Base-by-base conservation (phyloP, 2,329 filamentous ascomycete genomes). In the Colletotrichum sansevieriae region DNA sequence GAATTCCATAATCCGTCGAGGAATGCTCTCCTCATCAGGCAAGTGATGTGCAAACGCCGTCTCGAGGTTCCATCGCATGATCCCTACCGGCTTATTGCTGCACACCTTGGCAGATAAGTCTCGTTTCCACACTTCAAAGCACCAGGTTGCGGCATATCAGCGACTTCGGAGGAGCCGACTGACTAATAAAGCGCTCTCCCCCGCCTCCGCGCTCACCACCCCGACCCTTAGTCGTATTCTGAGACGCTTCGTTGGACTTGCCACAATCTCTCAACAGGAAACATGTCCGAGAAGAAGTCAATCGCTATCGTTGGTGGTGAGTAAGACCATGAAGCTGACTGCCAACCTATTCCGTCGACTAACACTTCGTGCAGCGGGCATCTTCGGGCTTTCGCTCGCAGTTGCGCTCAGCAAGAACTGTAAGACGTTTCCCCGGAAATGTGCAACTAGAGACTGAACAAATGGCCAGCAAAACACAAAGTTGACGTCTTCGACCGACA, bases 321-420 rank as follows among this genome's bases (percentile, higher is more conserved):
- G 44, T 13, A 35, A 1, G 15, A 39, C 6, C n/a, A 12, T 9
- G 15, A 25, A 4, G 4, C 4, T 8, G 2, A 2, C 12, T 15
- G 4, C 15, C 49, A 52, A 18, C 2, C 18, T 7, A n/a, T 3
- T 8, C 5, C 29, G 3, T 22, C 15, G 9, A 15, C 13, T 29
- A 6, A 52, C 9, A 18, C 4, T 10, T 29, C n/a, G 11, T 41
- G 9, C 13, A 75, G 73, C 73, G 51, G 73, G 73, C 37, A 70
- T 75, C 18, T 75, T 74, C 43, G 73, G 73, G 41, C 70, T 74
- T 3, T 75, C 73, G 22, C 47, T 75, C n/a, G 72, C 73, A 8
- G 56, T 74, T 44, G 71, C 71, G 29, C 63, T 75, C 46, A 67
- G 68, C n/a, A 71, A 72, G 43, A 71, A 63, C 33, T 64, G 73